Percentiles rank a stretch among this genome's conserved stretches.
These are phyloP conservation scores for Fusarium mexicanum DNA, from an alignment of 2,329 filamentous ascomycete species.

Conservation along the genomic window DNA sequence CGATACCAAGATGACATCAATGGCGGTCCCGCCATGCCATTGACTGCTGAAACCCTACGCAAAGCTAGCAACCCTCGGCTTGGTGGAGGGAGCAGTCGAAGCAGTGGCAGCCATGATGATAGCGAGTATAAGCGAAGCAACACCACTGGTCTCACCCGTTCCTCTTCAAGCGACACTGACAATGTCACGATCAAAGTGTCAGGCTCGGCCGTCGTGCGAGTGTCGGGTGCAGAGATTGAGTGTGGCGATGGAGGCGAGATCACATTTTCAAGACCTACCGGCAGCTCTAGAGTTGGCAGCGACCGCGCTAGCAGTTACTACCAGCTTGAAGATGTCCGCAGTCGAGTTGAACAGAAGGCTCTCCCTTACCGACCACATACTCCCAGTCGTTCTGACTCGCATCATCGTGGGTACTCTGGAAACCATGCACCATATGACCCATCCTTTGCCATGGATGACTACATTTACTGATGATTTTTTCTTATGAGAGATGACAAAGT, in stretches of 20 bases:
- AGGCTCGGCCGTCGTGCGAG: slow-evolving; percentile 64
- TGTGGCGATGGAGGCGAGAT: slow-evolving; percentile 69
- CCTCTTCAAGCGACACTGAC: slow-evolving; percentile 61
- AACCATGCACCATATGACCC: slow-evolving; percentile 47
- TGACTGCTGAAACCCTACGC: slow-evolving; percentile 67
- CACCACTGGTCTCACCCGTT: slow-evolving; percentile 69
- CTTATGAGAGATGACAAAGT: slow-evolving; percentile 45
- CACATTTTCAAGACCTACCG: slow-evolving; percentile 56
- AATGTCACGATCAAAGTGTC: slow-evolving; percentile 70
- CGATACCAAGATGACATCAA: slow-evolving; percentile 64
- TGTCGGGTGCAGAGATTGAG: slow-evolving; percentile 67
- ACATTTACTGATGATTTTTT: slow-evolving; percentile 43
- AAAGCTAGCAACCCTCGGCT: slow-evolving; percentile 57
- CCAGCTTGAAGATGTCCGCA: slow-evolving; percentile 58
- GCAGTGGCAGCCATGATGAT: slow-evolving; percentile 68
- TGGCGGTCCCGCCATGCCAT: slow-evolving; percentile 55
- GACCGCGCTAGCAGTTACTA: slow-evolving; percentile 62
- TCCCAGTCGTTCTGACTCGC: slow-evolving; percentile 61
- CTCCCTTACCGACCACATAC: slow-evolving; percentile 58
- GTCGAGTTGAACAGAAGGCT: slow-evolving; percentile 54
- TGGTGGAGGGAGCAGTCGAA: slow-evolving; percentile 63
- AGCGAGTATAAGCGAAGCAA: slow-evolving; percentile 71
- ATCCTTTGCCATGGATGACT: slow-evolving; percentile 41
- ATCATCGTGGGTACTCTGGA: slow-evolving; percentile 47
- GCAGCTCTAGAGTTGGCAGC: slow-evolving; percentile 55